Conservation (phyloP, 495 filamentous ascomycete species). For the Penicillium coffeae region DNA sequence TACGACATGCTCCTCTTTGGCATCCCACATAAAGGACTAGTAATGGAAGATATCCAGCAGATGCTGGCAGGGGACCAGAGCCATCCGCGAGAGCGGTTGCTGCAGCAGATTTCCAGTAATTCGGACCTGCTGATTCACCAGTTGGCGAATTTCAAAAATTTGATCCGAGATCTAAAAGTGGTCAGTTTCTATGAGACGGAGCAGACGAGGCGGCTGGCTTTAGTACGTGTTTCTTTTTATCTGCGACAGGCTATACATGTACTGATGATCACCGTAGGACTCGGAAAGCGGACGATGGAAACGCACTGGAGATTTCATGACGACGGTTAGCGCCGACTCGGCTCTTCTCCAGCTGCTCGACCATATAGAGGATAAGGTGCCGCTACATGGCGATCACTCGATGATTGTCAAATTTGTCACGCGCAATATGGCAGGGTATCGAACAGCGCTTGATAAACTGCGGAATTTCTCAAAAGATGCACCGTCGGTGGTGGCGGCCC, state of each 20-base stretch:
- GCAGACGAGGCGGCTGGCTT: constrained; percentile 21
- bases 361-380: constrained; percentile 13
- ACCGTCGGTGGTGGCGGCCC: too few species aligned
- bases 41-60: constrained; percentile 27
- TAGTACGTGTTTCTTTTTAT: constrained; percentile 3
- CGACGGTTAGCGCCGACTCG: constrained; percentile 9
- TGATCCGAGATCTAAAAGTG: constrained; percentile 26
- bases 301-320: constrained; percentile 15
- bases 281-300: constrained; percentile 17
- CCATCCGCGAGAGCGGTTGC: constrained; percentile 21
- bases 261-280: constrained; percentile 13
- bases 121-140: constrained; percentile 18
- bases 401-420: constrained; percentile 14
- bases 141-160: constrained; percentile 21
- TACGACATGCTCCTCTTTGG: constrained; percentile 34
- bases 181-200: constrained; percentile 30
- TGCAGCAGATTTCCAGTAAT: constrained; percentile 14
- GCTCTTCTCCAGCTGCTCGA: constrained; percentile 15
- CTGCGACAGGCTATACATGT: constrained; percentile 5
- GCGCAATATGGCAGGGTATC: constrained; percentile 11
- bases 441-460: too few species aligned
- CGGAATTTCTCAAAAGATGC: too few species aligned
- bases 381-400: constrained; percentile 12
- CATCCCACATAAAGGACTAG: constrained; percentile 29
- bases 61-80: constrained; percentile 21